Base-by-base conservation (phyloP, 345 rosid species). In the Heritiera fomes region DNA sequence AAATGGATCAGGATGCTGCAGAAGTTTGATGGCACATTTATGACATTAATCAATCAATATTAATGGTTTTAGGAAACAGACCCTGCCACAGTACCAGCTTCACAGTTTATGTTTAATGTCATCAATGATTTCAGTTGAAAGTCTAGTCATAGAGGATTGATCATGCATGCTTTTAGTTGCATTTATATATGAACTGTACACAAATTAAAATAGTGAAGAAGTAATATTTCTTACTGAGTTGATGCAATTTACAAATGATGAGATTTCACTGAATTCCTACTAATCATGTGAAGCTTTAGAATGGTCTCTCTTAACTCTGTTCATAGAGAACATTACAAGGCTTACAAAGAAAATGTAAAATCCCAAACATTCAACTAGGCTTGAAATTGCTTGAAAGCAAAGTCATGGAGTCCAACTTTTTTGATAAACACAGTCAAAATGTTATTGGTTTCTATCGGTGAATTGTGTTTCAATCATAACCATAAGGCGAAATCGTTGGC, bases 1-100 rank as follows among this genome's bases (percentile, higher is more conserved):
- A 9, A 46, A 46, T 9, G 49, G 4, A 46, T 46, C 49, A 46
- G 9, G 8, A 46, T 46, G 10, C 49, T 2, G 12, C 12, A 46
- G 9, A 45, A 45, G 47, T 45, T 45, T 45, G 47, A 46, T 46
- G 11, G 11, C 9, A 8, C 12, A 46, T 8, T 46, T 46, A 8
- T 46, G 49, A 46, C 45, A 63, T 63, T 63, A 63, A 63, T 64
- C 68, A 52, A 52, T 18, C 68, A 52, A 52, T 18, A 52, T 28
- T 59, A 32, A 59, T 59, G 63, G 63, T 20, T 20, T 59, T 8
- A 17, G 30, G 34, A 2, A 59, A 23, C 11, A 59, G 18, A 62
- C 8, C 18, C 6, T 12, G 41, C 7, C n/a, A 20, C 14, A 7
- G 18, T 18, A 30, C 18, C 9, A 0, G 2, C 67, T n/a, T 32